Conservation (phyloP, 768 basidiomycete genomes). For the Auricularia sp. region DNA sequence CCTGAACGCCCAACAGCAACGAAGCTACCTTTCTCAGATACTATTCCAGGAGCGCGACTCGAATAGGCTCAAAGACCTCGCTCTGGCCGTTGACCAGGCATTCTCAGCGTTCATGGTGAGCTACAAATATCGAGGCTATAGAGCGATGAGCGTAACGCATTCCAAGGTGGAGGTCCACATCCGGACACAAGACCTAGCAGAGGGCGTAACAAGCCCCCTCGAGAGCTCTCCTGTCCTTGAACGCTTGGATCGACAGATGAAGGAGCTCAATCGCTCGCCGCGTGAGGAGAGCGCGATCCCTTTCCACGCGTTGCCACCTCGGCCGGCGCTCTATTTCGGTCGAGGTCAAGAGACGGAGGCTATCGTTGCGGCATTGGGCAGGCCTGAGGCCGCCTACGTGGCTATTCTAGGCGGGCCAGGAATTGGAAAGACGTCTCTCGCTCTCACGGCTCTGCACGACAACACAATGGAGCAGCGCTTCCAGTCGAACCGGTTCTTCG, state of each 20-base stretch:
- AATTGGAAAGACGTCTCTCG: conserved; percentile 32
- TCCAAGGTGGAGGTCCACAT: not conserved
- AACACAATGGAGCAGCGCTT: conserved; percentile 16
- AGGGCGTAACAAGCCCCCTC: not conserved
- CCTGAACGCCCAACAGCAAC: not conserved
- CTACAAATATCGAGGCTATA: not conserved
- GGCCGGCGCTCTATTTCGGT: not conserved
- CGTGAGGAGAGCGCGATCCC: not conserved
- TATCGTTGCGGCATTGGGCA: not conserved
- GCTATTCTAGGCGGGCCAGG: conserved; percentile 24
- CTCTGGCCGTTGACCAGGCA: not conserved
- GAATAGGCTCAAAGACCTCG: not conserved
- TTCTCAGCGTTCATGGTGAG: not conserved
- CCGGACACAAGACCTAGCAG: too few species aligned
- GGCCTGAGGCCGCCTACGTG: not conserved
- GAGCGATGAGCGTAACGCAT: not conserved
- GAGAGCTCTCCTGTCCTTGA: not conserved
- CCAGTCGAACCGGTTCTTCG: conserved; percentile 20
- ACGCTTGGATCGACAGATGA: not conserved
- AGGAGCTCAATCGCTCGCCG: not conserved
- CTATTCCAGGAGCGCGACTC: not conserved
- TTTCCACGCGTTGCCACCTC: not conserved
- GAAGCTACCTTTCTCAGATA: not conserved
- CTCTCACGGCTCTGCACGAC: conserved; percentile 24
- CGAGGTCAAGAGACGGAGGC: not conserved